These are phyloP conservation scores for Cornus suecica DNA, from an alignment of 148 eudicot species.

Conservation along the genomic window DNA sequence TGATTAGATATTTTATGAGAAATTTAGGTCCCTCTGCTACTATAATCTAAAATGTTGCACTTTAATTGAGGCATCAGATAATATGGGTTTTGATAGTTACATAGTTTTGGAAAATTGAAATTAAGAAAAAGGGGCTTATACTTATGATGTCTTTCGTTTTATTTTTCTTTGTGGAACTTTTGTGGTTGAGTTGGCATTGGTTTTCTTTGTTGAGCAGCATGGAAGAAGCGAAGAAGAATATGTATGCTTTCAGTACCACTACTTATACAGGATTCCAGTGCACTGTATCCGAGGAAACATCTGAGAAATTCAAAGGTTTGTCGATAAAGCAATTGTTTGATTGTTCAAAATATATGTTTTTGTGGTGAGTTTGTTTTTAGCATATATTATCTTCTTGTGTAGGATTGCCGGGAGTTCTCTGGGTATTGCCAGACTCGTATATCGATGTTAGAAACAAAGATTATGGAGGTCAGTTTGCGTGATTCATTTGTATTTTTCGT, in stretches of 20 bases:
- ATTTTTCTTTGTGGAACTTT: no score
- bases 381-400: constrained; percentile 15
- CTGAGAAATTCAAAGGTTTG: constrained; percentile 85
- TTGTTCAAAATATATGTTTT: background rate
- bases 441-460: constrained; percentile 96
- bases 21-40: background rate
- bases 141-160: background rate
- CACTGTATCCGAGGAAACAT: constrained; percentile 89
- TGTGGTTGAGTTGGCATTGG: background rate
- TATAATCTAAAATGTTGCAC: background rate
- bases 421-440: constrained; percentile 95
- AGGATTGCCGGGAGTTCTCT: constrained; percentile 94
- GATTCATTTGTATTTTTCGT: background rate
- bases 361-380: background rate
- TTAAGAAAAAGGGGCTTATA: background rate
- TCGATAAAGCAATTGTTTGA: background rate
- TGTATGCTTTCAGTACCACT: constrained; percentile 97
- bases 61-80: background rate
- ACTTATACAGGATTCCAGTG: constrained; percentile 99
- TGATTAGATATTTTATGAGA: background rate
- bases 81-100: background rate
- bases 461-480: constrained; percentile 62
- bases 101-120: background rate
- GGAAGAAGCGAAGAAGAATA: constrained; percentile 95
- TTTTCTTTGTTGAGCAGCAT: constrained; percentile 44